Base-by-base conservation (phyloP, 2,329 filamentous ascomycete genomes). In the Arthrobotrys megalospora region DNA sequence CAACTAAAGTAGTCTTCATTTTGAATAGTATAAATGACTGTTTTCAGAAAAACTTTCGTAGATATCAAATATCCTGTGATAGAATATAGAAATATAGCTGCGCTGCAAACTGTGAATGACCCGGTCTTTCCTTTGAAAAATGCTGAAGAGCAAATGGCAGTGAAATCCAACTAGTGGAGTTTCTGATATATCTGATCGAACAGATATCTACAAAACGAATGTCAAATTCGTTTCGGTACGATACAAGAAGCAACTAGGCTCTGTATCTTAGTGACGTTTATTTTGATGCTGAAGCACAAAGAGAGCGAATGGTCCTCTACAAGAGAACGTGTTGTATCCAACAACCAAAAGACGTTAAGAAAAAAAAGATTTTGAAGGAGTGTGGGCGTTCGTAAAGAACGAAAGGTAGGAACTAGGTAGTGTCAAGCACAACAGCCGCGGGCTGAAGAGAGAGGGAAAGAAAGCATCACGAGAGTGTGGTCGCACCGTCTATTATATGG, bases 1-100 rank as follows among this genome's bases (percentile, higher is more conserved):
- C 48, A 53, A 81, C 66, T 67, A 80, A 71, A 67, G 80, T 81
- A 38, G 71, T 60, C 78, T 80, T 81, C 80, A 81, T 82, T 66
- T 76, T 73, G 68, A 69, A 65, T 11, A 53, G 47, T 45, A 68
- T 38, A 62, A 36, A 38, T 14, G 34, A 62, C 50, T 21, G 2
- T 38, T 47, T 48, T 60, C 19, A 5, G 48, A 58, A 38, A 38
- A 68, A 76, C 38, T 48, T 60, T 32, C 36, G 60, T 58, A 70
- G 36, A 69, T 65, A 65, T 41, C 21, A 19, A 21, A 60, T 60
- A 21, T 60, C 19, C 24, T 48, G 16, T 28, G 58, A 24, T 45
- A 65, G 58, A 58, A 50, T 76, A 76, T 76, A 72, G 63, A 65
- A 47, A 63, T 38, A 50, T 67, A 77, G 66, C 72, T 76, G 72